Base-by-base conservation (phyloP, 352 stramenopile genomes). In the Globisporangium parvum region DNA sequence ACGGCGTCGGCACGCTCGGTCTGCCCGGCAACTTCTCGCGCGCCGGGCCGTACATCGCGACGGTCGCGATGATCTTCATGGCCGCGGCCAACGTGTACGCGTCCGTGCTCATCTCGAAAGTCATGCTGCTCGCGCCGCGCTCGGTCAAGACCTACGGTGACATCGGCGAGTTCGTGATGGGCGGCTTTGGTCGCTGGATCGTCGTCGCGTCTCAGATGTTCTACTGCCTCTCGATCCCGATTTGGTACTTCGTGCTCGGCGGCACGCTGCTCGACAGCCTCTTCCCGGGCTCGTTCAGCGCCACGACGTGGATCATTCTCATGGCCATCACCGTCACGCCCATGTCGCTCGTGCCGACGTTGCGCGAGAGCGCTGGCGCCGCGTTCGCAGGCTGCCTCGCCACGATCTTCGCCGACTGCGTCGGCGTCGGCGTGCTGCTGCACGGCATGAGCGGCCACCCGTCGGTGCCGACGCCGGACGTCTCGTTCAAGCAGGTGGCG, bases 241-340 rank as follows among this genome's bases (percentile, higher is more conserved):
- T 71, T 51, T 71, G 73, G 14, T 85, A 76, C 63, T 67, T 88
- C 11, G 75, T 88, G 46, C 71, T 88, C 20, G 75, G 75, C 11
- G 75, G 77, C 40, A 75, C 62, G 21, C 47, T 87, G 18, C 61
- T 85, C 3, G 59, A 74, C 45, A 60, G 55, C 8, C 75, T 88
- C 33, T 88, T 87, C 60, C 68, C 74, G 0, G 65, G 53, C 8
- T 59, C 74, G 23, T 80, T 86, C 51, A 70, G 53, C 24, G 52
- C 70, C 37, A 70, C 67, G 24, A 82, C 65, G 8, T 88, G 78
- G 78, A 46, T 70, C 45, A 55, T 70, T n/a, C 31, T 70, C 8
- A 70, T 69, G 63, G 55, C 47, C 12, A 42, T 66, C 31, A 52
- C 40, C 15, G 39, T 67, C 33, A 46, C 63, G 15, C 59, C 62